Evolutionary conservation across 2,329 filamentous ascomycete genomes (phyloP), one percentile per base, ranked within the genome.

Genomic region (Massarina eburnea): DNA sequence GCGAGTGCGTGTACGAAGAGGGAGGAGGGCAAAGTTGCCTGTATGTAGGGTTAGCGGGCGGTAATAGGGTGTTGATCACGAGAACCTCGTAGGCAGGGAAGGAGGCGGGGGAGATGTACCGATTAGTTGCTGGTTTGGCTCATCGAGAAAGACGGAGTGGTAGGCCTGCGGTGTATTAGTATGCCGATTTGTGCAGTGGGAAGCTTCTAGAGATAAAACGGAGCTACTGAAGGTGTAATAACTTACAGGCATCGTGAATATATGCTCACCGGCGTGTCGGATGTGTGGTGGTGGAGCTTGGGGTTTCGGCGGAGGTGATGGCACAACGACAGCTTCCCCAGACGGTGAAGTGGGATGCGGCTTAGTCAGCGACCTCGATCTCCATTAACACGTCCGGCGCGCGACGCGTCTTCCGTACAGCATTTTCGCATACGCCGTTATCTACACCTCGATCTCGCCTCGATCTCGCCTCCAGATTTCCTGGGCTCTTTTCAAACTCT

Each of bases 11-110:
- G 94, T 97, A 64, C 94, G 91, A 44, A 99, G 86, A 1, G 94
- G 92, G 42, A 96, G 86, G 59, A 97, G 84, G 18, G 92, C 91
- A 70, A 97, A 91, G 82, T 96, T 97, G 71, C 92, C 91, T 79
- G 58, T 56, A 29, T 10, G 18, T 14, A 3, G 27, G 21, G 5
- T 24, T n/a, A n/a, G n/a, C n/a, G n/a, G 17, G 10, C 17, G 35
- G 29, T 36, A 42, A 51, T 29, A 27, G 38, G 1, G n/a, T 39
- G 30, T 21, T n/a, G n/a, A n/a, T n/a, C n/a, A n/a, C n/a, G 20
- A 15, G 26, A 32, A 17, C 21, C 6, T 12, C 26, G 33, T 9
- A 18, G 20, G 43, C 26, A 38, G 15, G 5, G 15, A n/a, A 43
- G 15, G 14, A 12, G 22, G 26, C 14, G 37, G 21, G 37, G 2